A percentile compares a stretch with the other conserved stretches of the same genome.
These are phyloP conservation scores for Herpetospermum pedunculosum DNA, from an alignment of 306 rosid genomes.

Conservation along the genomic window DNA sequence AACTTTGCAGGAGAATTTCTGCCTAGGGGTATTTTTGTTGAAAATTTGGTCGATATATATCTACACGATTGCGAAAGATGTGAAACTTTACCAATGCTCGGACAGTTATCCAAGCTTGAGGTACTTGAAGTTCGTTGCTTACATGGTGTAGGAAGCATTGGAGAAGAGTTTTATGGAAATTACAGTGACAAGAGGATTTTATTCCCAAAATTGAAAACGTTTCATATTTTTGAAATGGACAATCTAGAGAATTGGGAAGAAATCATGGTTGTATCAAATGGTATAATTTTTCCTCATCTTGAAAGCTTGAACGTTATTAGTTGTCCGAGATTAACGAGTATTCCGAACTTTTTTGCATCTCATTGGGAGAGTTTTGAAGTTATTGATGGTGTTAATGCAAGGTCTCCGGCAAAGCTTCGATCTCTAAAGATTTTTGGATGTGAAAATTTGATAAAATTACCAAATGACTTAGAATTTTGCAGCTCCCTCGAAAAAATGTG, in stretches of 20 bases:
- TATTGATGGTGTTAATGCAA: background rate
- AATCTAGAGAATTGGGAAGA: slow-evolving; percentile 4
- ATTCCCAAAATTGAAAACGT: background rate
- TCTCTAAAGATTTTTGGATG: background rate
- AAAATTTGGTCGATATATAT: background rate
- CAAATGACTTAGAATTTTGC: background rate
- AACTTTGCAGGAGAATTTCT: background rate
- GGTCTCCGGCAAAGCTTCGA: background rate
- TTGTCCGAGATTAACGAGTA: background rate
- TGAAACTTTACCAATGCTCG: background rate
- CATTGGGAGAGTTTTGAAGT: background rate
- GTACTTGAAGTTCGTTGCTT: background rate
- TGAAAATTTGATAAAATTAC: background rate
- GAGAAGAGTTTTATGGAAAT: slow-evolving; percentile 1
- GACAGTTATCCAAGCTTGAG: background rate
- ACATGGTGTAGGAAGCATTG: background rate
- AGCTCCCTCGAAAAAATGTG: background rate
- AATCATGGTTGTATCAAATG: background rate
- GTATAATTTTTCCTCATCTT: background rate
- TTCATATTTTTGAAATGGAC: background rate
- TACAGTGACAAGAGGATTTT: background rate
- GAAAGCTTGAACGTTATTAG: background rate
- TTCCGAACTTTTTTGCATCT: background rate
- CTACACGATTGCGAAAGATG: background rate
- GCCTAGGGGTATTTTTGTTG: background rate